Conservation (phyloP, 2,329 filamentous ascomycete genomes). For the Pyrenophora seminiperda region DNA sequence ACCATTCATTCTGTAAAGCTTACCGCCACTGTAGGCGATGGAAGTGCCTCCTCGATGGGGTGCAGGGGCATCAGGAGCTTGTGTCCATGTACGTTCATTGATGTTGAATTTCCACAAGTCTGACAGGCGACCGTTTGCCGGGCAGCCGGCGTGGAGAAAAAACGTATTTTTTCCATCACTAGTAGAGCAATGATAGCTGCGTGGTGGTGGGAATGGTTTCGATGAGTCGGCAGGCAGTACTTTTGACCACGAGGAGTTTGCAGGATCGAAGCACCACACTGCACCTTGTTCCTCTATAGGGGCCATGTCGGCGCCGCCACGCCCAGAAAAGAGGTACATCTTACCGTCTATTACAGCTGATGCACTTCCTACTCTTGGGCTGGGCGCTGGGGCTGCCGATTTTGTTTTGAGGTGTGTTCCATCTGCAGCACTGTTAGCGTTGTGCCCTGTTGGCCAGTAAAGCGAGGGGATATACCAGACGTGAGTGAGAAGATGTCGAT, state of each 20-base stretch:
- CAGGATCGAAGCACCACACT: constrained; percentile 77
- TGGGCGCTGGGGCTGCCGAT: constrained; percentile 56
- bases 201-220: constrained; percentile 62
- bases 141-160: constrained; percentile 77
- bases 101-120: constrained; percentile 84
- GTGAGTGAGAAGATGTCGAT: constrained; percentile 68
- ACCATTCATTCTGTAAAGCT: constrained; percentile 79
- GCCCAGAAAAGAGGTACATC: constrained; percentile 82
- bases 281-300: constrained; percentile 75
- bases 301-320: constrained; percentile 69
- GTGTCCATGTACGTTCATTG: constrained; percentile 66
- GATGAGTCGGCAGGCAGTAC: constrained; percentile 61
- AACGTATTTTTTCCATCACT: constrained; percentile 71
- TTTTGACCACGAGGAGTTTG: constrained; percentile 66
- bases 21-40: constrained; percentile 66
- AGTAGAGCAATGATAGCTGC: constrained; percentile 73
- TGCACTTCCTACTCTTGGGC: constrained; percentile 74
- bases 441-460: constrained; percentile 25
- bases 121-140: constrained; percentile 64
- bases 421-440: constrained; percentile 49
- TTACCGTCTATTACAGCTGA: constrained; percentile 69
- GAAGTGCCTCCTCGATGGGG: constrained; percentile 69
- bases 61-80: constrained; percentile 69
- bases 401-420: constrained; percentile 42
- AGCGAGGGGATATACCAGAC: constrained; percentile 21